phyloP scores from a whole-genome alignment of 495 filamentous ascomycete genomes.

The Daldinia vernicosa region DNA sequence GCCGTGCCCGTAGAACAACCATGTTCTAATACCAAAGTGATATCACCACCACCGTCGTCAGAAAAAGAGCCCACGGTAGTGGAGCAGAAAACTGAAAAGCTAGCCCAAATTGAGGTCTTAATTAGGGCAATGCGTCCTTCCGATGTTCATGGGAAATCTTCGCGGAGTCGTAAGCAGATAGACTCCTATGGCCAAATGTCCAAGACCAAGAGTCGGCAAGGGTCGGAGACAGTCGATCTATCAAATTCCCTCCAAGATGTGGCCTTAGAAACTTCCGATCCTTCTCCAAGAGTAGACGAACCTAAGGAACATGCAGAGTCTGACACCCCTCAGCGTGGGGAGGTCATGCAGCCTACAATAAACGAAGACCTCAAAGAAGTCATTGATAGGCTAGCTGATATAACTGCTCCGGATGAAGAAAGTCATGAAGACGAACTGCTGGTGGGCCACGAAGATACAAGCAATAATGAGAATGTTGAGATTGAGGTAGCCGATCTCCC shows the following conservation, averaged over 20 bases:
- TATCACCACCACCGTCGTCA: conserved; percentile 1
- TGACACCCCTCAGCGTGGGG: neutral
- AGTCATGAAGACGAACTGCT: neutral
- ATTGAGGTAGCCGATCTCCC: neutral
- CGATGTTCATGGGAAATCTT: conserved; percentile 12
- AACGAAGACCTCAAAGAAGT: neutral
- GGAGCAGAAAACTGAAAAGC: neutral
- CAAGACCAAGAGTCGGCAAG: conserved; percentile 11
- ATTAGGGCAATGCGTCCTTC: neutral
- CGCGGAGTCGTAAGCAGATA: conserved; percentile 21
- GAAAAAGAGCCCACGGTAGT: conserved; percentile 6
- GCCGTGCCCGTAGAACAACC: conserved; percentile 2
- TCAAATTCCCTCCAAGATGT: neutral
- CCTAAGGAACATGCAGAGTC: neutral
- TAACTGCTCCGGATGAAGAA: conserved; percentile 6
- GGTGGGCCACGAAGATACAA: neutral
- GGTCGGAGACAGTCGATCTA: neutral
- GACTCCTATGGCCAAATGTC: conserved; percentile 28
- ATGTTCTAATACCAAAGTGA: neutral
- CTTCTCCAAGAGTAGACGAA: neutral
- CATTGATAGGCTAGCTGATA: neutral
- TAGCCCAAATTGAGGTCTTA: neutral
- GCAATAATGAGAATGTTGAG: neutral
- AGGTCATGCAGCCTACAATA: neutral
- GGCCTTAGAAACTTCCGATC: neutral